These are phyloP conservation scores for Neofusicoccum umdonicola DNA, from an alignment of 2,329 filamentous ascomycete species.

Conservation along the genomic window DNA sequence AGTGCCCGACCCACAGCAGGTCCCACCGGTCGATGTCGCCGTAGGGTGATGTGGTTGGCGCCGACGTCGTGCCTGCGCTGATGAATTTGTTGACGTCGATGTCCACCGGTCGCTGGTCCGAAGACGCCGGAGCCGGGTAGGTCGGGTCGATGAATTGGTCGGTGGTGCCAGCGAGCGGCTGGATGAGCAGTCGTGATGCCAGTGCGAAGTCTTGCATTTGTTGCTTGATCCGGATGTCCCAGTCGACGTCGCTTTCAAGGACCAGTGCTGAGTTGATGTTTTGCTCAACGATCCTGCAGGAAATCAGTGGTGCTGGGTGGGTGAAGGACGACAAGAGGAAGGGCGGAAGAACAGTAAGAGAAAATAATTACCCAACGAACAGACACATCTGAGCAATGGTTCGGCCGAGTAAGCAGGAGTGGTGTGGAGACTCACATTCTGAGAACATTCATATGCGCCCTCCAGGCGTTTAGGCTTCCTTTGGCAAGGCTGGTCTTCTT, in stretches of 20 bases:
- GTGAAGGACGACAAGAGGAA: background rate
- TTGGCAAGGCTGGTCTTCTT: background rate
- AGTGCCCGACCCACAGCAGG: slow-evolving; percentile 38
- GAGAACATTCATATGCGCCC: slow-evolving; percentile 10
- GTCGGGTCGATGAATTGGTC: slow-evolving; percentile 20
- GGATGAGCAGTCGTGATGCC: slow-evolving; percentile 16
- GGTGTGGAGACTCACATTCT: background rate
- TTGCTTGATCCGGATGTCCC: slow-evolving; percentile 23
- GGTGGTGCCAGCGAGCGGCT: slow-evolving; percentile 3
- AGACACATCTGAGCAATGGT: background rate
- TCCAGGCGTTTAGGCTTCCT: slow-evolving; percentile 3
- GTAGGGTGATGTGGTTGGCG: slow-evolving; percentile 27
- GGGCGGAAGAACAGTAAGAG: background rate
- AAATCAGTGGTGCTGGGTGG: background rate
- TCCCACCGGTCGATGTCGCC: slow-evolving; percentile 37
- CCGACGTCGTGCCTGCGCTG: background rate
- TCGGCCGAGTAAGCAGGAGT: background rate
- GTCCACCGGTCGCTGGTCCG: background rate
- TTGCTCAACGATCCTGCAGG: slow-evolving; percentile 11
- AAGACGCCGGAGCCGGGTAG: slow-evolving; percentile 13
- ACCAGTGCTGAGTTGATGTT: slow-evolving; percentile 21
- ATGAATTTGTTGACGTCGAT: slow-evolving; percentile 16
- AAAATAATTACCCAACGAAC: no score
- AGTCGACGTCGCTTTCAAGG: slow-evolving; percentile 25
- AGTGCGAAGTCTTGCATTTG: slow-evolving; percentile 23